These are phyloP conservation scores for Flaveria ramosissima DNA, from an alignment of 129 eudicot genomes.

Conservation along the genomic window DNA sequence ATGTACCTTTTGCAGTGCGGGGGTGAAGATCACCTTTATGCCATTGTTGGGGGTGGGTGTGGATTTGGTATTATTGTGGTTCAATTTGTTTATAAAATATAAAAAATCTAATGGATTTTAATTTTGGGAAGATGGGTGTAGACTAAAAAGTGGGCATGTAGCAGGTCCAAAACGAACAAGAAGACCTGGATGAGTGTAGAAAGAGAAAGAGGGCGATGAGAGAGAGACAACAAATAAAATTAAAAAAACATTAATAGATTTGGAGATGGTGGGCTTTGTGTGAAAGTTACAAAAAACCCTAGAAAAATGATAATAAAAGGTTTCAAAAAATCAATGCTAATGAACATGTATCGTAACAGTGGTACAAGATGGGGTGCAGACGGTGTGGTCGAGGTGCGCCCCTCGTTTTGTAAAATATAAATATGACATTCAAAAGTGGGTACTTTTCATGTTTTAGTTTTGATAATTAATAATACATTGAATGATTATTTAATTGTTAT, in stretches of 20 bases:
- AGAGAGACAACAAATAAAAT: not conserved
- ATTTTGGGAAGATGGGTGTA: slow-evolving; percentile 35
- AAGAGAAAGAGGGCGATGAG: slow-evolving; percentile 33
- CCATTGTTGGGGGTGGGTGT: slow-evolving; percentile 46
- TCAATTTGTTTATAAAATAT: slow-evolving; percentile 28
- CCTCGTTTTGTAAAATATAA: slow-evolving; percentile 17
- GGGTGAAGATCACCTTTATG: slow-evolving; percentile 52
- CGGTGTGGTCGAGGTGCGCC: slow-evolving; percentile 42
- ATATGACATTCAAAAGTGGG: not conserved
- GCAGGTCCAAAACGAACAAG: slow-evolving; percentile 65
- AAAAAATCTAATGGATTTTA: not conserved
- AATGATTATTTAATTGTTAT: not conserved
- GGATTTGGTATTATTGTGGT: slow-evolving; percentile 40
- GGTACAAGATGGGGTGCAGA: slow-evolving; percentile 36
- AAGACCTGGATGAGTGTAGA: slow-evolving; percentile 38
- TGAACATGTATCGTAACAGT: slow-evolving; percentile 31
- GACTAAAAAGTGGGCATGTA: slow-evolving; percentile 62
- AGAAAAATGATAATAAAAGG: slow-evolving; percentile 4
- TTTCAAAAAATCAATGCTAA: not conserved
- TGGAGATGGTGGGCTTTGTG: slow-evolving; percentile 38
- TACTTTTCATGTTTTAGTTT: not conserved
- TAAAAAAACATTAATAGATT: not conserved
- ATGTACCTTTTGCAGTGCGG: slow-evolving; percentile 57
- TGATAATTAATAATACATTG: not conserved
- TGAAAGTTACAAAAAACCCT: slow-evolving; percentile 27